Percentiles rank a stretch among this genome's conserved stretches.
These are phyloP conservation scores for Yamadazyma oceani DNA, from an alignment of 1,139 yeast species.

Conservation along the genomic window DNA sequence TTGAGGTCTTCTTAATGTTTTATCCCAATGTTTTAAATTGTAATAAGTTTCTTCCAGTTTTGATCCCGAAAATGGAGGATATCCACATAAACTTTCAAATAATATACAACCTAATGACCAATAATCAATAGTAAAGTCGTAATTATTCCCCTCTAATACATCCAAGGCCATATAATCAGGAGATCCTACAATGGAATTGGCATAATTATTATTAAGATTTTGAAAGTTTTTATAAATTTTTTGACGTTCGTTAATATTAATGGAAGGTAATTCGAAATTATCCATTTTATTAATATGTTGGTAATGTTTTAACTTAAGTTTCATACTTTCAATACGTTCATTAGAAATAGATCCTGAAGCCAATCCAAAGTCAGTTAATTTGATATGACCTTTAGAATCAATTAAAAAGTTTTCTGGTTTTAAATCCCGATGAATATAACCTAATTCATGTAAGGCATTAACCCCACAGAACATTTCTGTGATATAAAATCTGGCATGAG, in stretches of 20 bases:
- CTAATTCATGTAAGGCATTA: constrained; percentile 89
- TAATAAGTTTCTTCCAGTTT: constrained; percentile 93
- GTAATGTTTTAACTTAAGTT: constrained; percentile 77
- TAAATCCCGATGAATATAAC: constrained; percentile 94
- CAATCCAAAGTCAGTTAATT: constrained; percentile 94
- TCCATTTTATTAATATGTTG: constrained; percentile 50
- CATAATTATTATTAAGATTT: constrained; percentile 35
- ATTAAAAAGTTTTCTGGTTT: constrained; percentile 97
- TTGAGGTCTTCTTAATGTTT: constrained; percentile 84
- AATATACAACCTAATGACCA: constrained; percentile 98
- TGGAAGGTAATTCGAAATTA: constrained; percentile 69
- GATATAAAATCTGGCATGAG: constrained; percentile 92
- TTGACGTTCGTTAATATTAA: constrained; percentile 85
- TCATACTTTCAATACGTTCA: constrained; percentile 92
- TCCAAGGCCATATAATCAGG: constrained; percentile 99
- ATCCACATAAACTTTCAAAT: constrained; percentile 90
- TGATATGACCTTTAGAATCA: constrained; percentile 93
- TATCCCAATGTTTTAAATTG: constrained; percentile 90
- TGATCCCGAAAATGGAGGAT: constrained; percentile 95
- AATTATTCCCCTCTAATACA: constrained; percentile 89
- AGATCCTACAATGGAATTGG: constrained; percentile 95
- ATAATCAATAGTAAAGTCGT: constrained; percentile 95
- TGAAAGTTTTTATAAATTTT: constrained; percentile 76
- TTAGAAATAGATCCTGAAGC: constrained; percentile 96
- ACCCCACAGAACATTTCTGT: constrained; percentile 97